phyloP scores from a whole-genome alignment of 805 yeast genomes.

The Saccharomycopsis fibuligera region DNA sequence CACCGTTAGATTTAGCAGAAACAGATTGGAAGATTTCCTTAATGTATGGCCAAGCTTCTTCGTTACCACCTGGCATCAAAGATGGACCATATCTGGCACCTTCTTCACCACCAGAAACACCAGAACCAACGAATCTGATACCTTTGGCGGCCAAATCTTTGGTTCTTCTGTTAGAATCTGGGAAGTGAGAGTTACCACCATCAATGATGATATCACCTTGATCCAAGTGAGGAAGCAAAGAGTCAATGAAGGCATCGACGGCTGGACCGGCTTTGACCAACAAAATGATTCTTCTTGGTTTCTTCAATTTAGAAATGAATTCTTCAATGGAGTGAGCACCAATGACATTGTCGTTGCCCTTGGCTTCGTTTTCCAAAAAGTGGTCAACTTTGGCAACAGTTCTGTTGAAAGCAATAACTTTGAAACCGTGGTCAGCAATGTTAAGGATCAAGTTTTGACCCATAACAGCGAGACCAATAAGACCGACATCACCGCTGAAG shows the following conservation, averaged over 20 bases:
- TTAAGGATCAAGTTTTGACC: constrained; percentile 96
- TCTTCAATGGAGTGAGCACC: constrained; percentile 94
- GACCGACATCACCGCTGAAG: constrained; percentile 90
- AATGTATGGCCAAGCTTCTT: constrained; percentile 98
- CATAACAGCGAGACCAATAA: constrained; percentile 99
- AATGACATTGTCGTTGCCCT: constrained; percentile 82
- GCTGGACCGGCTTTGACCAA: constrained; percentile 96
- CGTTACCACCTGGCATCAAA: constrained; percentile 98
- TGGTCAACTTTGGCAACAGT: constrained; percentile 93
- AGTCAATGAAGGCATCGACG: constrained; percentile 85
- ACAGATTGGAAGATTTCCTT: constrained; percentile 94
- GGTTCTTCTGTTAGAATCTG: constrained; percentile 95
- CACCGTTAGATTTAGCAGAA: constrained; percentile 94
- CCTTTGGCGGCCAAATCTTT: constrained; percentile 84
- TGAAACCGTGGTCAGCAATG: constrained; percentile 96
- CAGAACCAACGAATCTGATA: constrained; percentile 91
- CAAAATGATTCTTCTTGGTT: constrained; percentile 92
- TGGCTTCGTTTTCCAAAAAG: constrained; percentile 90
- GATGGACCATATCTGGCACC: constrained; percentile 99
- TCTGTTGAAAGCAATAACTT: constrained; percentile 96
- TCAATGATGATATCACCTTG: constrained; percentile 97
- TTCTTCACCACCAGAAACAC: constrained; percentile 99
- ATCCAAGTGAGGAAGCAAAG: constrained; percentile 85
- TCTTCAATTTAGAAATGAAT: constrained; percentile 80
- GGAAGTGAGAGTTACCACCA: constrained; percentile 99